Conservation (phyloP, 192 early-diverging fungal species). For the Dissophora ornata region DNA sequence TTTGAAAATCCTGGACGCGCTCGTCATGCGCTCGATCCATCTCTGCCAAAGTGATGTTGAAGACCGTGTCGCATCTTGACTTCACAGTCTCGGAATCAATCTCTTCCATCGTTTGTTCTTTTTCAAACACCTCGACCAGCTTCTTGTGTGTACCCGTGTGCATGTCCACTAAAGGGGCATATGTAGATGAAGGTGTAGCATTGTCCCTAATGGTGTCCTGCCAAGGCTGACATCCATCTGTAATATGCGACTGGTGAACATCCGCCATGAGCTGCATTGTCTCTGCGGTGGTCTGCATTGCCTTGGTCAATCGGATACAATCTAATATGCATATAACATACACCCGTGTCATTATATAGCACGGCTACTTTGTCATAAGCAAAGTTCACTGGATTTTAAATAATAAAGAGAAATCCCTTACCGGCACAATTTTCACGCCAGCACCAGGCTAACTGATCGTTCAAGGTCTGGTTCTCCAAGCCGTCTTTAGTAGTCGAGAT, state of each 20-base stretch:
- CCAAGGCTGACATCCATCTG: conserved; percentile 45
- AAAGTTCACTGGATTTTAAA: too few species aligned
- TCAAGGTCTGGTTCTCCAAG: conserved; percentile 38
- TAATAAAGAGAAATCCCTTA: not conserved
- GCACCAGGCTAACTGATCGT: conserved; percentile 58
- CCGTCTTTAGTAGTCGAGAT: conserved; percentile 53
- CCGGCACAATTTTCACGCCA: conserved; percentile 58
- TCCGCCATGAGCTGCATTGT: conserved; percentile 55
- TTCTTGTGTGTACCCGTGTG: conserved; percentile 56
- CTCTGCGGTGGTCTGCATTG: conserved; percentile 54
- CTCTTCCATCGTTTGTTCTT: conserved; percentile 50
- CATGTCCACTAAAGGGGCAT: conserved; percentile 53
- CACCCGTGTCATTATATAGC: not conserved
- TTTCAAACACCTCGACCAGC: conserved; percentile 51
- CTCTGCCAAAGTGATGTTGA: conserved; percentile 58
- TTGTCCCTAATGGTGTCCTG: conserved; percentile 55
- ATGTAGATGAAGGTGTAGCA: conserved; percentile 38
- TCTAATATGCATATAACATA: conserved; percentile 18
- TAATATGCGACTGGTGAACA: conserved; percentile 46
- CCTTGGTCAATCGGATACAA: conserved; percentile 56
- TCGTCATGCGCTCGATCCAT: conserved; percentile 59
- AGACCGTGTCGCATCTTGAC: conserved; percentile 59
- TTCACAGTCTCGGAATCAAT: conserved; percentile 56
- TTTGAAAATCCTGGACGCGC: conserved; percentile 54
- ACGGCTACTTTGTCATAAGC: not conserved